A percentile compares a stretch with the other conserved stretches of the same genome.
Evolutionary conservation across 2,329 filamentous ascomycete genomes (phyloP).

Genomic region (Aureobasidium musti): DNA sequence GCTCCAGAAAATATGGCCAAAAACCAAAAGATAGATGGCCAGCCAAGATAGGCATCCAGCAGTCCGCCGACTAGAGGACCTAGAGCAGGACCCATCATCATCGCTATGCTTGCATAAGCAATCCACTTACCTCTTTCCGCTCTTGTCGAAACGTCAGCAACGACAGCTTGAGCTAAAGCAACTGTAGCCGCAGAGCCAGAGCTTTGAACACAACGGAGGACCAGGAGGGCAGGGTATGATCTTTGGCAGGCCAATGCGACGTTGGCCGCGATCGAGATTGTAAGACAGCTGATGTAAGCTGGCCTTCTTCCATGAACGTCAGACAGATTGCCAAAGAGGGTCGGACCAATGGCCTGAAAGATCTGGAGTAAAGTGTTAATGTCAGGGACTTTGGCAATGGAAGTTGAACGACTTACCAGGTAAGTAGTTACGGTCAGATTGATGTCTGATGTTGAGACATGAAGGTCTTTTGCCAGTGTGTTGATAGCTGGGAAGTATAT

Average conservation of each 20-base stretch:
- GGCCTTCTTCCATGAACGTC: conserved; percentile 55
- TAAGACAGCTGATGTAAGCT: conserved; percentile 52
- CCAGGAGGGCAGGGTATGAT: conserved; percentile 43
- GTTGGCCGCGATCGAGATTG: conserved; percentile 48
- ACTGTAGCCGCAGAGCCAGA: conserved; percentile 47
- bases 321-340: conserved; percentile 54
- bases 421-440: conserved; percentile 61
- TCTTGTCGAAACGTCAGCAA: conserved; percentile 47
- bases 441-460: conserved; percentile 48
- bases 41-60: conserved; percentile 40
- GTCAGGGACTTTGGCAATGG: neutral
- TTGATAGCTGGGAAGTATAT: conserved; percentile 60
- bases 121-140: conserved; percentile 49
- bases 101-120: conserved; percentile 42
- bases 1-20: conserved; percentile 36
- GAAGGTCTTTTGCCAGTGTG: conserved; percentile 52
- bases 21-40: conserved; percentile 49
- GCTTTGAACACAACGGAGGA: conserved; percentile 49
- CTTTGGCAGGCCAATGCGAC: conserved; percentile 45
- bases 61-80: conserved; percentile 49
- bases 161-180: conserved; percentile 45
- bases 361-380: conserved; percentile 43
- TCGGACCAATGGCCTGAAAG: conserved; percentile 56
- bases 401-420: conserved; percentile 45
- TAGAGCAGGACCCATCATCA: conserved; percentile 54